Base-by-base conservation (phyloP, 2,329 filamentous ascomycete genomes). In the Penicillium griseofulvum region DNA sequence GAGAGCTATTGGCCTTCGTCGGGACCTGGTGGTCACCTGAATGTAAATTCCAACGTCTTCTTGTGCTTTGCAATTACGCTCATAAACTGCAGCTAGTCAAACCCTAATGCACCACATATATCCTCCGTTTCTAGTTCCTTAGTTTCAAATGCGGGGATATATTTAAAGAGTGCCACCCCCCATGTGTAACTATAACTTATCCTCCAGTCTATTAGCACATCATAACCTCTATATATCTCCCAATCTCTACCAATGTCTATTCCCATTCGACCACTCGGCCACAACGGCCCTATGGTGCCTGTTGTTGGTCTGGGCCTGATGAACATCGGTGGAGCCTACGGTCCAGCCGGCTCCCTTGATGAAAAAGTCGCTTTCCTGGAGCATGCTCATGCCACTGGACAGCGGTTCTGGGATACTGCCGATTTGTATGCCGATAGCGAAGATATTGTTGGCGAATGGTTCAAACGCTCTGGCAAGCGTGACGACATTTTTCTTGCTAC, bases 401-500 rank as follows among this genome's bases (percentile, higher is more conserved):
- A 66, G 16, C 64, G 56, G 5, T 68, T 71, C 58, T 71, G 70
- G 69, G 71, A 74, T 37, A 63, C 61, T 4, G 68, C 71, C 2
- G 71, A 73, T 54, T 52, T 71, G 3, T 74, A 74, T 42, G 51
- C 14, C 2, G 66, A 70, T 55, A 68, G 60, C 36, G 70, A 69
- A 36, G 62, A 63, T 24, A 41, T 66, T 1, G 49, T 76, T 1
- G 71, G 73, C 4, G 70, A 72, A 58, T 78, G 75, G 75, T 69
- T 78, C 62, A 68, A 68, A 55, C 65, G 68, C 12, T 71, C 72
- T 1, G 71, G 66, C 12, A 72, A 75, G 38, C 68, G 74, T 0
- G 63, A 72, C 2, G 67, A 77, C 19, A 72, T 78, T 57, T 77
- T 77, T 62, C 66, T 77, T 0, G 69, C 73, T 0, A 71, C 71